phyloP scores from a whole-genome alignment of 345 rosid species.

The Eucalyptus brandiana region DNA sequence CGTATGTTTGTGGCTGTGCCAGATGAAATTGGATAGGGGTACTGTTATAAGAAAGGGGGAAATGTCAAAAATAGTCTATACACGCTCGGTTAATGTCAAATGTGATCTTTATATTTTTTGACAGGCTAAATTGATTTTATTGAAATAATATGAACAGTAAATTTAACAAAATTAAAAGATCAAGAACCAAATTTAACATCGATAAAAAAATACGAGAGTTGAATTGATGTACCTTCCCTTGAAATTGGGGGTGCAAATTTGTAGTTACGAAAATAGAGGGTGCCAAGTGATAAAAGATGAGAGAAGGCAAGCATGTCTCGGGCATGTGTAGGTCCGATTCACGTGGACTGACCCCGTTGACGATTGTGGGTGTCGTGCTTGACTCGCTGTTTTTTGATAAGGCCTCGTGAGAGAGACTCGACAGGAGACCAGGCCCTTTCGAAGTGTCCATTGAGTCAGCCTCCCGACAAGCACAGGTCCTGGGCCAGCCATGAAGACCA shows the following conservation, averaged over 20 bases:
- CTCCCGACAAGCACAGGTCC: not conserved
- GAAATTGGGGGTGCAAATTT: not conserved
- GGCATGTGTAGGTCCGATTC: not conserved
- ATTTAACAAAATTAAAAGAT: not conserved
- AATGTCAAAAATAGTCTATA: not conserved
- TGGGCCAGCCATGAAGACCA: not conserved
- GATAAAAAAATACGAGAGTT: not conserved
- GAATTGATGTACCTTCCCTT: not conserved
- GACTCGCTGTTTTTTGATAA: not conserved
- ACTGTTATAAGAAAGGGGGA: too few species aligned
- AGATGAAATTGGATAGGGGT: not conserved
- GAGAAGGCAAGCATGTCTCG: not conserved
- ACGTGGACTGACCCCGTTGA: not conserved
- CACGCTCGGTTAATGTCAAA: not conserved
- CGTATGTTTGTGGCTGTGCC: not conserved
- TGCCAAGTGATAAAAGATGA: not conserved
- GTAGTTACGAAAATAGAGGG: not conserved
- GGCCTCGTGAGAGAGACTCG: not conserved
- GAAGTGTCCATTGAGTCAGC: not conserved
- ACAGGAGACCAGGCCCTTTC: not conserved
- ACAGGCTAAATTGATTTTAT: too few species aligned
- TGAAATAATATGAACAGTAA: not conserved
- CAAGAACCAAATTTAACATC: not conserved
- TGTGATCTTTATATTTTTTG: not conserved
- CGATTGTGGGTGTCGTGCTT: not conserved